phyloP scores from a whole-genome alignment of 140 eudicot species.

The Oenanthe javanica region DNA sequence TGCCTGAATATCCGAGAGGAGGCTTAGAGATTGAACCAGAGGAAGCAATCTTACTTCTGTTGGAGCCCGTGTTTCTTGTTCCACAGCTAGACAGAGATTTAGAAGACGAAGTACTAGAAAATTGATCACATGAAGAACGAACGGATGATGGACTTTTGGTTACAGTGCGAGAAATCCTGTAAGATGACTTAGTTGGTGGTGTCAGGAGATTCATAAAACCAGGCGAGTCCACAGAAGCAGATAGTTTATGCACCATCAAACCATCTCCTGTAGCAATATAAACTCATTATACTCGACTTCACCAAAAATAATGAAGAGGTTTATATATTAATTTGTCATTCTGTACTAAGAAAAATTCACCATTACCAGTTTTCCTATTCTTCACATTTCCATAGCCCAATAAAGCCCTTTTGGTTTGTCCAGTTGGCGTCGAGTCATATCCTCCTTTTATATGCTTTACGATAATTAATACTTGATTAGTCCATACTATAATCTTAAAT shows the following conservation, averaged over 20 bases:
- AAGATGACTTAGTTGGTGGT: conserved; percentile 25
- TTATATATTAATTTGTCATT: neutral
- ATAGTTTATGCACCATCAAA: conserved; percentile 20
- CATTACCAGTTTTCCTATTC: conserved; percentile 27
- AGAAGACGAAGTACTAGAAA: conserved; percentile 26
- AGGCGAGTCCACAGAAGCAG: conserved; percentile 22
- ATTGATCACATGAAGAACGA: conserved; percentile 13
- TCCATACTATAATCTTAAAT: neutral
- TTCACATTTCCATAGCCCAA: conserved; percentile 13
- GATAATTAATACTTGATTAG: neutral
- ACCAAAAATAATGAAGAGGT: neutral
- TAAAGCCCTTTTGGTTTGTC: conserved; percentile 17
- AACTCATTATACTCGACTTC: neutral
- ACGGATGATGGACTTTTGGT: conserved; percentile 16
- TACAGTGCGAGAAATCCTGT: conserved; percentile 18
- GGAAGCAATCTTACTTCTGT: conserved; percentile 21
- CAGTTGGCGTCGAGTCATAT: conserved; percentile 8
- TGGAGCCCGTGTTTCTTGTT: conserved; percentile 19
- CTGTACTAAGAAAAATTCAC: conserved; percentile 13
- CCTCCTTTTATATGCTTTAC: conserved; percentile 13
- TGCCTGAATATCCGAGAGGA: neutral
- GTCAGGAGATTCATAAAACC: conserved; percentile 6
- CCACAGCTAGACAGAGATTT: conserved; percentile 15
- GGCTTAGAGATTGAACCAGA: conserved; percentile 19
- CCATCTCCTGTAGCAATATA: conserved; percentile 27